Conservation (phyloP, 2,329 filamentous ascomycete genomes). For the Lachnellula arida region DNA sequence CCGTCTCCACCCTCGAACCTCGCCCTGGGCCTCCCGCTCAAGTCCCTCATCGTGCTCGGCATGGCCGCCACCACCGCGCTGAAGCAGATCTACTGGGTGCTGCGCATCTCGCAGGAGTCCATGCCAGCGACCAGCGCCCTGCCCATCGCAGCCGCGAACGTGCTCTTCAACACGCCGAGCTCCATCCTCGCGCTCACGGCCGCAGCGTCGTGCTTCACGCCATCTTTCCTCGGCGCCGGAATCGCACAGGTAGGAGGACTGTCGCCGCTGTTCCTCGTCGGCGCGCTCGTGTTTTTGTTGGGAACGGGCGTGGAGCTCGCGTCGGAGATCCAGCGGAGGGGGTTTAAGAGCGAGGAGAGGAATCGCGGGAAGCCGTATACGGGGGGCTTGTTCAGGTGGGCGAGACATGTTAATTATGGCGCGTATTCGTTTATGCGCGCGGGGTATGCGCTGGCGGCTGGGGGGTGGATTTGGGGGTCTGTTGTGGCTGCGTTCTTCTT, state of each 20-base stretch:
- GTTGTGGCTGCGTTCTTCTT: conserved; percentile 38
- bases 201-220: conserved; percentile 38
- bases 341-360: conserved; percentile 45
- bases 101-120: conserved; percentile 43
- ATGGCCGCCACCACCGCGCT: conserved; percentile 22
- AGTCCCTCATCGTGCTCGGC: conserved; percentile 37
- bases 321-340: conserved; percentile 52
- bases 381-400: conserved; percentile 44
- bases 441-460: conserved; percentile 44
- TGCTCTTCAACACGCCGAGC: conserved; percentile 49
- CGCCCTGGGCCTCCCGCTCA: conserved; percentile 42
- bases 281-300: conserved; percentile 43
- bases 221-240: conserved; percentile 16
- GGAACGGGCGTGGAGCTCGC: conserved; percentile 51
- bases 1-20: conserved; percentile 39
- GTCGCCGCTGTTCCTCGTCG: conserved; percentile 39
- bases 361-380: conserved; percentile 50
- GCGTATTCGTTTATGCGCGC: conserved; percentile 48
- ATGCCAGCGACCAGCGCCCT: conserved; percentile 42
- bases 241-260: not conserved
- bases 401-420: conserved; percentile 51
- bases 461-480: conserved; percentile 42
- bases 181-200: conserved; percentile 48
- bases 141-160: conserved; percentile 48
- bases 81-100: conserved; percentile 54